A percentile compares a stretch with the other conserved stretches of the same genome.
Evolutionary conservation across 192 early-diverging fungal species (phyloP).

Genomic region (Entophlyctis luteolus): DNA sequence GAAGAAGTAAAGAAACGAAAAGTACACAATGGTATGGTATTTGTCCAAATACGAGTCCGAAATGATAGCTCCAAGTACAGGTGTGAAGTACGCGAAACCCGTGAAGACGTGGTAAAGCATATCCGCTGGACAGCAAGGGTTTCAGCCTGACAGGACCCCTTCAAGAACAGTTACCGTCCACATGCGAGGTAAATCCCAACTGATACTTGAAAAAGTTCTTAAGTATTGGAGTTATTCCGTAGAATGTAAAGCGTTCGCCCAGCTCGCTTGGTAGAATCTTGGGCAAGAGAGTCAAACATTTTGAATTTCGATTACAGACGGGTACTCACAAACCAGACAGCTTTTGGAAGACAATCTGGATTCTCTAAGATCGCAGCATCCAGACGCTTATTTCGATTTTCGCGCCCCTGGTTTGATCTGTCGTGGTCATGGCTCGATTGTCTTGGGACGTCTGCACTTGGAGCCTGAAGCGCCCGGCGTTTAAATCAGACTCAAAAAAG

Average conservation of each 20-base stretch:
- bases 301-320: neutral
- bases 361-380: slow-evolving; percentile 49
- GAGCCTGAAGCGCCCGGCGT: no score
- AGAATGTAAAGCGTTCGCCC: slow-evolving; percentile 56
- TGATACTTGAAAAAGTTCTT: slow-evolving; percentile 36
- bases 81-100: slow-evolving; percentile 55
- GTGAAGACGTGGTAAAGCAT: slow-evolving; percentile 41
- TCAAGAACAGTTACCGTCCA: slow-evolving; percentile 37
- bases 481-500: no score
- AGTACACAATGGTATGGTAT: slow-evolving; percentile 51
- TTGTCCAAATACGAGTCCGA: slow-evolving; percentile 64
- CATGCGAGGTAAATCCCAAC: slow-evolving; percentile 19
- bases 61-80: slow-evolving; percentile 55
- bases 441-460: no score
- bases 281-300: neutral
- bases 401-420: no score
- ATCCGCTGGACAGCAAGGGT: slow-evolving; percentile 23
- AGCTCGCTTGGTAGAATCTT: slow-evolving; percentile 53
- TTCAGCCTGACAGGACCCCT: no score
- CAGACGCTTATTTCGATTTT: slow-evolving; percentile 37
- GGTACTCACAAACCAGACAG: neutral
- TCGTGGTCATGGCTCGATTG: no score
- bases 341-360: slow-evolving; percentile 17
- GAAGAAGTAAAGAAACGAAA: slow-evolving; percentile 44
- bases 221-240: slow-evolving; percentile 56